These are phyloP conservation scores for Otatea glauca DNA, from an alignment of 176 grass and related monocot species.

Conservation along the genomic window DNA sequence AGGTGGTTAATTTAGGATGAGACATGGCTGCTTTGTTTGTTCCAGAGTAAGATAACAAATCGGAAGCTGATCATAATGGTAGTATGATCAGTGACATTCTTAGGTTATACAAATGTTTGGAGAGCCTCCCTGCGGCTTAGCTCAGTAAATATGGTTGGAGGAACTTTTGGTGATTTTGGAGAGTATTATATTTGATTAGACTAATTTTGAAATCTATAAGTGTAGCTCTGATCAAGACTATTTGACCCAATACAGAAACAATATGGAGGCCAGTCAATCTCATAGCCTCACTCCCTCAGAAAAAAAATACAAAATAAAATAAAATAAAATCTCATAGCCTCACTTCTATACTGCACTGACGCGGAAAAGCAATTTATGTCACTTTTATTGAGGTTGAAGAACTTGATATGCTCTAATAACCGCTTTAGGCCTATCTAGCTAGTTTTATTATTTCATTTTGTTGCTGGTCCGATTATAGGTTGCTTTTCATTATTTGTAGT, in stretches of 20 bases:
- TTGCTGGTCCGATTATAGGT: not conserved
- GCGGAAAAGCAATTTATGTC: not conserved
- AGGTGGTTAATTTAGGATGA: not conserved
- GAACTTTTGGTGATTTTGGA: constrained; percentile 7
- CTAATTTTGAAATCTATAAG: not conserved
- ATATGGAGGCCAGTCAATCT: not conserved
- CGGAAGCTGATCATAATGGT: not conserved
- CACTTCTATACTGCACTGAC: not conserved
- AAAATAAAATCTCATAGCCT: not conserved
- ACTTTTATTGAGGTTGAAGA: not conserved
- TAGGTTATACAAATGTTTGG: not conserved
- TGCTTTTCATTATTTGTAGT: not conserved
- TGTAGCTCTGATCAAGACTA: constrained; percentile 17
- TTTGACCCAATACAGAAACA: constrained; percentile 24
- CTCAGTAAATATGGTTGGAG: not conserved
- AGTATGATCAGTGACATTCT: not conserved
- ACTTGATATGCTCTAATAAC: not conserved
- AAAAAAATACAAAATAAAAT: too few species aligned
- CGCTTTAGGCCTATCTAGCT: constrained; percentile 6
- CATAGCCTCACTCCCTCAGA: not conserved
- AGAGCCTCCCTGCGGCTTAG: not conserved
- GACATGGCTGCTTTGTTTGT: constrained; percentile 3
- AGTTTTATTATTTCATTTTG: not conserved
- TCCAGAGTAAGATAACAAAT: constrained; percentile 3
- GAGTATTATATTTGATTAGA: constrained; percentile 1